Conservation (phyloP, 441 rosid species). For the Syzygium malaccense region DNA sequence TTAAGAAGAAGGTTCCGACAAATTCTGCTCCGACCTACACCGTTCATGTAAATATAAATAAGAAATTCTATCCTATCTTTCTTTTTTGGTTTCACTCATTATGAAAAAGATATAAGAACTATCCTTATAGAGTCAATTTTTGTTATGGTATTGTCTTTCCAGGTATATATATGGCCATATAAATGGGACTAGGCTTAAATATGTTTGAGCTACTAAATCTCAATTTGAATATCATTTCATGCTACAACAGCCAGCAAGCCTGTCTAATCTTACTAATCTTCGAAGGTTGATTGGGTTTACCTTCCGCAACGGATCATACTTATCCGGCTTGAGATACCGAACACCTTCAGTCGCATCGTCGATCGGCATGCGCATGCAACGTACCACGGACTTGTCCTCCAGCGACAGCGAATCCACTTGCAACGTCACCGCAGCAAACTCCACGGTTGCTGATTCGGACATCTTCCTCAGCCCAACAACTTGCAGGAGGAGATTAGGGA, state of each 20-base stretch:
- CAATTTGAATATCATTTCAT: not conserved
- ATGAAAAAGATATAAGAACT: not conserved
- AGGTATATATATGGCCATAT: no score
- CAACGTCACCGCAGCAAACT: not conserved
- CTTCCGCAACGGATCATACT: not conserved
- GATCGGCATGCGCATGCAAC: not conserved
- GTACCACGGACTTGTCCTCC: not conserved
- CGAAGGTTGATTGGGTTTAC: not conserved
- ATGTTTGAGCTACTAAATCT: no score
- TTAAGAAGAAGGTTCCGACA: slow-evolving; percentile 3
- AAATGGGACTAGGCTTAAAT: no score
- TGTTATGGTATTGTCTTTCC: no score
- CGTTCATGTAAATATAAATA: not conserved
- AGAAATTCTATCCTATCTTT: not conserved
- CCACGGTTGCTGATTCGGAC: not conserved
- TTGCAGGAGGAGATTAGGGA: not conserved
- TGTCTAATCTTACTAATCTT: not conserved
- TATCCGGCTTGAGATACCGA: not conserved
- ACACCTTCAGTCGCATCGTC: not conserved
- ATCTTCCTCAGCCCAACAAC: not conserved
- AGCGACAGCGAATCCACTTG: not conserved
- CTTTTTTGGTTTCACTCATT: not conserved
- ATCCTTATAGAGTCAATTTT: no score
- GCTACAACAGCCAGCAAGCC: not conserved
- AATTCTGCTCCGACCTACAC: not conserved